A percentile compares a stretch with the other conserved stretches of the same genome.
Evolutionary conservation across 345 rosid species (phyloP).

Genomic region (Bruguiera parviflora): DNA sequence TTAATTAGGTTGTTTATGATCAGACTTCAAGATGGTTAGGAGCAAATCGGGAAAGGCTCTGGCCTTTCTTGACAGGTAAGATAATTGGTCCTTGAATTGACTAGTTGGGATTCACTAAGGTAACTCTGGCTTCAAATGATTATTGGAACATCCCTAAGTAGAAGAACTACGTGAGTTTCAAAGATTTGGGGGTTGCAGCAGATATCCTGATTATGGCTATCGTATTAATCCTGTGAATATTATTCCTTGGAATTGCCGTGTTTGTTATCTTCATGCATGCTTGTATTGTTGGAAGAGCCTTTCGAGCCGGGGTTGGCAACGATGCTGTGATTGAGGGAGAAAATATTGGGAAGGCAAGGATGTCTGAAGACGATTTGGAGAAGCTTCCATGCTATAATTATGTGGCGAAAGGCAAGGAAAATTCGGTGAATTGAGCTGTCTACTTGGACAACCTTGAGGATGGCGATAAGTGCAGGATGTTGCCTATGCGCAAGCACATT

Average conservation of each 20-base stretch:
- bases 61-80: neutral
- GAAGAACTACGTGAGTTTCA: conserved; percentile 16
- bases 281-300: conserved; percentile 39
- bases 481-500: conserved; percentile 52
- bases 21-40: neutral
- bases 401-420: conserved; percentile 30
- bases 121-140: neutral
- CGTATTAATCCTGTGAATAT: conserved; percentile 30
- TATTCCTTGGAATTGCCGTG: conserved; percentile 37
- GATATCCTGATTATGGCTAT: conserved; percentile 29
- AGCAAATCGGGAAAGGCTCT: neutral
- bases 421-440: conserved; percentile 45
- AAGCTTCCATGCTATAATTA: conserved; percentile 56
- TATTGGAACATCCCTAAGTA: neutral
- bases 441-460: conserved; percentile 51
- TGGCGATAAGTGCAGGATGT: conserved; percentile 54
- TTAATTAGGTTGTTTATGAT: neutral
- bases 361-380: conserved; percentile 46
- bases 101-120: neutral
- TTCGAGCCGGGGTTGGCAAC: conserved; percentile 16
- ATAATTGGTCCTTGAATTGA: neutral
- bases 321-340: neutral
- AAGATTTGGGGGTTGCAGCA: conserved; percentile 7
- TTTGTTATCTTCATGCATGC: conserved; percentile 37
- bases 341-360: conserved; percentile 10